phyloP scores from a whole-genome alignment of 495 filamentous ascomycete species.

The Acidomyces sp. region DNA sequence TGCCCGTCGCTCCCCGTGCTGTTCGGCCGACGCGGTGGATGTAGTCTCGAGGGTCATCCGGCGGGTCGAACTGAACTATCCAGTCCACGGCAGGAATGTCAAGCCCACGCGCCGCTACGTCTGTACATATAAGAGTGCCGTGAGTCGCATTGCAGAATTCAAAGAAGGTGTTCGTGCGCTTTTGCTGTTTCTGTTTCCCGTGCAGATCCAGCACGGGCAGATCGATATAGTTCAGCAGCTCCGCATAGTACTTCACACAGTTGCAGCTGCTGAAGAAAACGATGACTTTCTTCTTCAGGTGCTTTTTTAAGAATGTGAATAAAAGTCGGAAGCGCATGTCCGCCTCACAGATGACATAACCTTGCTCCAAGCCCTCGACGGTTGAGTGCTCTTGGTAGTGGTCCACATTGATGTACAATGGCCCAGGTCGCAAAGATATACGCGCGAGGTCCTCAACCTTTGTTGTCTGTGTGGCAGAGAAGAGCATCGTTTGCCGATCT shows the following conservation, averaged over 20 bases:
- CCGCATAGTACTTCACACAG: conserved; percentile 86
- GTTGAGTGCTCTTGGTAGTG: conserved; percentile 65
- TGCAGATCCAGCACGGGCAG: conserved; percentile 77
- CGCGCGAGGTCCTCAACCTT: conserved; percentile 94
- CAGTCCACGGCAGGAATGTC: conserved; percentile 92
- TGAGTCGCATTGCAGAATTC: conserved; percentile 91
- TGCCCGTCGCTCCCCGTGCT: conserved; percentile 69
- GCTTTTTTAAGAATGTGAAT: conserved; percentile 90
- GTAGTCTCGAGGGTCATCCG: conserved; percentile 80
- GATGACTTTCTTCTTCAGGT: conserved; percentile 87
- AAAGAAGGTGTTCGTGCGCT: conserved; percentile 94
- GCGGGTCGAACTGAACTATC: conserved; percentile 93
- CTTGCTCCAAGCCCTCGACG: conserved; percentile 86
- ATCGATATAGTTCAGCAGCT: conserved; percentile 93
- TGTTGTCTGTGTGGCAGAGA: conserved; percentile 94
- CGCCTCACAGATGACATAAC: conserved; percentile 83
- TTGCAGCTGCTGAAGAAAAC: conserved; percentile 93
- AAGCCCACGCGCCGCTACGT: conserved; percentile 85
- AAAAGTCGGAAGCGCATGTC: conserved; percentile 89
- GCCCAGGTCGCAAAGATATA: conserved; percentile 82
- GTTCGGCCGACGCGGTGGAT: conserved; percentile 96
- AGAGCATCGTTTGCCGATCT: conserved; percentile 88
- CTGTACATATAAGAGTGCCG: conserved; percentile 87
- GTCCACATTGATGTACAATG: conserved; percentile 92
- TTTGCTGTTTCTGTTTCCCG: conserved; percentile 95